phyloP scores from a whole-genome alignment of 345 rosid genomes.

The Schrenkiella parvula region DNA sequence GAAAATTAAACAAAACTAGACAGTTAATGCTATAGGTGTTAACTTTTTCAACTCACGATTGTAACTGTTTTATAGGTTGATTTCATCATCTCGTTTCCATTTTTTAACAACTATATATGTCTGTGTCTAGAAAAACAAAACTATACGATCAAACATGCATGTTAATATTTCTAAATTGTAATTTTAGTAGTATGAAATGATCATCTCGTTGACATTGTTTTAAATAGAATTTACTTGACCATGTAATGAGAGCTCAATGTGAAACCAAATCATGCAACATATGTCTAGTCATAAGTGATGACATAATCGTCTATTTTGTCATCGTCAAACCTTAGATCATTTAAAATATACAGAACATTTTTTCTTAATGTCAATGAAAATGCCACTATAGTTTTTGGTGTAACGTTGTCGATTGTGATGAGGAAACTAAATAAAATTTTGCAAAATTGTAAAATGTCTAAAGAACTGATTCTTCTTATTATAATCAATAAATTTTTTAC shows the following conservation, averaged over 20 bases:
- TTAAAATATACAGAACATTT: background rate
- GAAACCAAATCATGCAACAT: constrained; percentile 13
- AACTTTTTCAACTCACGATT: background rate
- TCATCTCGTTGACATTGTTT: background rate
- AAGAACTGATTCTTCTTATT: background rate
- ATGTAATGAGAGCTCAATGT: constrained; percentile 4
- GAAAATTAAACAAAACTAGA: background rate
- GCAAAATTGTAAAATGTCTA: background rate
- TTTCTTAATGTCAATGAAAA: background rate
- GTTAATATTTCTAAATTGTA: background rate
- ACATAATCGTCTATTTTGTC: constrained; percentile 4
- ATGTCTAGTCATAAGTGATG: background rate
- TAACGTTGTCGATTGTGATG: background rate
- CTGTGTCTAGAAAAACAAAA: background rate
- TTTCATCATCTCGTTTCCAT: background rate
- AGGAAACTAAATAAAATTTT: background rate
- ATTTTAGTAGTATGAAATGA: background rate
- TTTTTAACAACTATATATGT: background rate
- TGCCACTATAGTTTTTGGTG: background rate
- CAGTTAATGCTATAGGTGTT: background rate
- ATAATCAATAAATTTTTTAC: background rate
- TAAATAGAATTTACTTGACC: background rate
- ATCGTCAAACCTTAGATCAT: constrained; percentile 3
- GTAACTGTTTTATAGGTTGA: background rate
- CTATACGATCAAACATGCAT: background rate